phyloP scores from a whole-genome alignment of 1,139 yeast species.

The Yamadazyma sp. region DNA sequence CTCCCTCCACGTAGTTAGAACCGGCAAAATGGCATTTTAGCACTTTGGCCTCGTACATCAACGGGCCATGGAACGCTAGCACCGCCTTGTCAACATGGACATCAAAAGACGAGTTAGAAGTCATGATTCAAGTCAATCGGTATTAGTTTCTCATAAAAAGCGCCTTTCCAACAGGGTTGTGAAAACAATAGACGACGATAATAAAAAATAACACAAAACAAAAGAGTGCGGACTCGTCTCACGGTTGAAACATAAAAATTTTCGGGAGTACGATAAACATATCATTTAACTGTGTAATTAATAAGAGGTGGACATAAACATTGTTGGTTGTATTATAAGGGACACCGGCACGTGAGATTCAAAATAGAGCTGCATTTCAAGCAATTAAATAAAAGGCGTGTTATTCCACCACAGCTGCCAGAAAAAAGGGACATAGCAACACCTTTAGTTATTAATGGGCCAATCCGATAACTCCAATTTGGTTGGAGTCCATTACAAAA shows the following conservation, averaged over 20 bases:
- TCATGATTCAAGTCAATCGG: neutral
- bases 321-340: too few species aligned
- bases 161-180: conserved; percentile 1
- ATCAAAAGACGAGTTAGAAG: neutral
- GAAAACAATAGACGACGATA: conserved; percentile 4
- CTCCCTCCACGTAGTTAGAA: conserved; percentile 29
- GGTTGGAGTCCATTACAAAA: conserved; percentile 79
- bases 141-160: neutral
- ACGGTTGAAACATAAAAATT: conserved; percentile 4
- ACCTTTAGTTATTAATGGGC: conserved; percentile 7
- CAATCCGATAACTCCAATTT: conserved; percentile 27
- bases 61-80: conserved; percentile 88
- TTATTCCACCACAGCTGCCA: too few species aligned
- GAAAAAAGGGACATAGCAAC: neutral
- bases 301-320: neutral
- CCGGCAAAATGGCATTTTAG: conserved; percentile 61
- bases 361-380: too few species aligned
- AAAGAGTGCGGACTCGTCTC: conserved; percentile 5
- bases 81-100: conserved; percentile 43
- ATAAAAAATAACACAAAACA: neutral
- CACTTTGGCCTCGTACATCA: conserved; percentile 86
- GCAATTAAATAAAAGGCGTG: too few species aligned
- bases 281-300: neutral
- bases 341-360: too few species aligned
- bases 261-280: neutral